These are phyloP conservation scores for Penstemon barbatus DNA, from an alignment of 257 asterid species.

Conservation along the genomic window DNA sequence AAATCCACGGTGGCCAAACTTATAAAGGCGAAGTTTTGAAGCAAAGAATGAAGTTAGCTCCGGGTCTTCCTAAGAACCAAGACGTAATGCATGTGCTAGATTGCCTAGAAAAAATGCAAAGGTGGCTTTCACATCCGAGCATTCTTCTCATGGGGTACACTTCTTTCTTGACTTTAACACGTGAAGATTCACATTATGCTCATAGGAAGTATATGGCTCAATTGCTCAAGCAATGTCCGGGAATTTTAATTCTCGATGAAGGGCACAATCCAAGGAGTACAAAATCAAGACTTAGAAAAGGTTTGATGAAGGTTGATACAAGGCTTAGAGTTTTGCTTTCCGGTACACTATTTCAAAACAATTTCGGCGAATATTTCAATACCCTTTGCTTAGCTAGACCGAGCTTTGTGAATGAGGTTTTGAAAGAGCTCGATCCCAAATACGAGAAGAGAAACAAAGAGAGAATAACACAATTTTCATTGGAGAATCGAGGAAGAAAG, in stretches of 20 bases:
- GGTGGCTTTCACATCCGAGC: constrained; percentile 96
- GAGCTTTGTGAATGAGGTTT: constrained; percentile 69
- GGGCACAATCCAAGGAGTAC: constrained; percentile 99
- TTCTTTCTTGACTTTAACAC: constrained; percentile 76
- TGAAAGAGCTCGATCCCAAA: constrained; percentile 84
- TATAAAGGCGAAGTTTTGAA: constrained; percentile 90
- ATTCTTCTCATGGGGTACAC: constrained; percentile 96
- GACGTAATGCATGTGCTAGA: constrained; percentile 99
- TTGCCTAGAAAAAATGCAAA: constrained; percentile 91
- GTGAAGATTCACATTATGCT: constrained; percentile 93
- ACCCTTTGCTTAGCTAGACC: constrained; percentile 92
- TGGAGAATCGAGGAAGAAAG: constrained; percentile 83
- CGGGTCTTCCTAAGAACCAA: constrained; percentile 87
- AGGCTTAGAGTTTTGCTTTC: constrained; percentile 84
- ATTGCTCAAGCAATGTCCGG: constrained; percentile 82
- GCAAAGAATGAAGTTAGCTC: constrained; percentile 71
- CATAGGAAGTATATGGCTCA: constrained; percentile 97
- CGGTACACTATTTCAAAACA: constrained; percentile 91
- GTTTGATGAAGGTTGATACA: constrained; percentile 85
- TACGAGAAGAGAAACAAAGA: constrained; percentile 67
- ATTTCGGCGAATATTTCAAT: constrained; percentile 96
- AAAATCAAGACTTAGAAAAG: constrained; percentile 86
- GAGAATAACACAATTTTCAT: constrained; percentile 55
- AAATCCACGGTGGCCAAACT: constrained; percentile 98
- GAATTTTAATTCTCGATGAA: constrained; percentile 88